Evolutionary conservation across 176 grass and related monocot genomes (phyloP), one percentile per base, ranked within the genome.

Genomic region (Areca catechu): DNA sequence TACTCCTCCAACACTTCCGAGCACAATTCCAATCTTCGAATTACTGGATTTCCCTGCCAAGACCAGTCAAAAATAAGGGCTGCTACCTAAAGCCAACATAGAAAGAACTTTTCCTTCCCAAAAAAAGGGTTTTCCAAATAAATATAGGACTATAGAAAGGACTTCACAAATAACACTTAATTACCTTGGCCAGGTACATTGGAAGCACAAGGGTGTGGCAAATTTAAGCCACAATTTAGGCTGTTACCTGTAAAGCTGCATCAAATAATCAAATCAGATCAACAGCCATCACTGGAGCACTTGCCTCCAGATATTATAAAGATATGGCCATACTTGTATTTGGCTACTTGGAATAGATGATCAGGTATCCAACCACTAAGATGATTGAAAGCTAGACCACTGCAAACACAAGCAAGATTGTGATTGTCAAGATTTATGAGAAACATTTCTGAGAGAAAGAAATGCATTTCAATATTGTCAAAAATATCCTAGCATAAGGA

Each of bases 231-330:
- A 68, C 93, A 97, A 57, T 80, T 85, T 53, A 97, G 78, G 75
- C 75, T 88, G 62, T 91, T 97, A 53, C 87, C 93, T 43, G 87
- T 77, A 81, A 97, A 97, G 73, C 93, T 97, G 81, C 67, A 28
- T 56, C 22, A 70, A 25, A 60, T 68, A 77, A 65, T 19, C 22
- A 87, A 84, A 71, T 9, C 43, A 70, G 68, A 69, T 79, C 51
- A 88, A 74, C 52, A 16, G 53, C 28, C 27, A 48, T 56, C 57
- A 63, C 34, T 56, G 53, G 21, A 12, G 73, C n/a, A 49, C 17
- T 70, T 59, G 20, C 3, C 67, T 15, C 15, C 5, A 73, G 66
- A 74, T 65, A 20, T 55, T 16, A 37, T 18, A 54, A 30, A 0
- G 16, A 62, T 34, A 18, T 43, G 19, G 54, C 57, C 72, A 68